phyloP scores from a whole-genome alignment of 129 eudicot genomes.

The Apium graveolens region DNA sequence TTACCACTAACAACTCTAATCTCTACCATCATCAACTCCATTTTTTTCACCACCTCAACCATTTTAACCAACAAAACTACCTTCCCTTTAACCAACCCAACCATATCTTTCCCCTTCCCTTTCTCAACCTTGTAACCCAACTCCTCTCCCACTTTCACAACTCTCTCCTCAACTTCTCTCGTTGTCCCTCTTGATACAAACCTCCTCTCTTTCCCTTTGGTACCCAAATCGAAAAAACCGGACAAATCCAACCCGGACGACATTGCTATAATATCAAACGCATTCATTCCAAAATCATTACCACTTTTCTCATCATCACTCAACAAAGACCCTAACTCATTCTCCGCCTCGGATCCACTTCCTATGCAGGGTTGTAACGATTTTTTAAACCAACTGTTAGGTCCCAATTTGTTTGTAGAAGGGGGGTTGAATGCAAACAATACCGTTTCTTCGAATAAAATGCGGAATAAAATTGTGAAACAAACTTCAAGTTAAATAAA shows the following conservation, averaged over 20 bases:
- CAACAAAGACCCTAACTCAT: not conserved
- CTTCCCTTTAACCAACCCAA: slow-evolving; percentile 53
- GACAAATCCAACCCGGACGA: slow-evolving; percentile 71
- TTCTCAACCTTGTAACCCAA: slow-evolving; percentile 46
- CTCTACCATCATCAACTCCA: slow-evolving; percentile 59
- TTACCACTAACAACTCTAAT: slow-evolving; percentile 48
- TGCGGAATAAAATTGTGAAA: too few relatives aligned
- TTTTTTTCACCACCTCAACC: slow-evolving; percentile 55
- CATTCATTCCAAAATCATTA: slow-evolving; percentile 39
- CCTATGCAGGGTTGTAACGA: slow-evolving; percentile 12
- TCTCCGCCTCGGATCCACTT: not conserved
- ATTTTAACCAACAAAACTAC: slow-evolving; percentile 33
- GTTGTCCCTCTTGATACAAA: slow-evolving; percentile 33
- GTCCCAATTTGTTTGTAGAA: too few relatives aligned
- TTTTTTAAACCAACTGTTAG: slow-evolving; percentile 75
- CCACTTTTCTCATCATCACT: slow-evolving; percentile 14
- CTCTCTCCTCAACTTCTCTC: slow-evolving; percentile 45
- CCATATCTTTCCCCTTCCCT: slow-evolving; percentile 31
- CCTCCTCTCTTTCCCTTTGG: slow-evolving; percentile 36
- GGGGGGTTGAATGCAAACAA: too few relatives aligned
- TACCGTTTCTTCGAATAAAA: too few relatives aligned
- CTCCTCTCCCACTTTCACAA: slow-evolving; percentile 39
- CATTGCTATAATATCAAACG: slow-evolving; percentile 82
- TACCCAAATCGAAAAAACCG: slow-evolving; percentile 45
- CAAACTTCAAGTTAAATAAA: too few relatives aligned